phyloP scores from a whole-genome alignment of 2,329 filamentous ascomycete genomes.

The Hymenotorrendiella dingleyae region DNA sequence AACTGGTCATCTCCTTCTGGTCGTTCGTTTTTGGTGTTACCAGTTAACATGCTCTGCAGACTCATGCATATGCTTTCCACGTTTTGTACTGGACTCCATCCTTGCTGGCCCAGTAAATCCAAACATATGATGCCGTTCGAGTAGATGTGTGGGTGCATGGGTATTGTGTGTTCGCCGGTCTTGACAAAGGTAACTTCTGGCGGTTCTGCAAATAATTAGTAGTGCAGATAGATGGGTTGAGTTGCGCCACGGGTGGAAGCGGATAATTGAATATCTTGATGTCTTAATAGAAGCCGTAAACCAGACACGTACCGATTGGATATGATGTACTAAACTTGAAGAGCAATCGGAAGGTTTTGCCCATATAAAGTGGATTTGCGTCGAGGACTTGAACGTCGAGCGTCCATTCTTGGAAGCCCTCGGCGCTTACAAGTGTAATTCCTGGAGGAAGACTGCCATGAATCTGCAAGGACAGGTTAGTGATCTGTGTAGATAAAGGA shows the following conservation, averaged over 20 bases:
- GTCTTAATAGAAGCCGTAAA: not conserved
- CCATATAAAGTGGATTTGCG: slow-evolving; percentile 78
- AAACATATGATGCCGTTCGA: slow-evolving; percentile 97
- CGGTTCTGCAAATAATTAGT: slow-evolving; percentile 54
- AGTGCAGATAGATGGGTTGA: not conserved
- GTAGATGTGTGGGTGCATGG: slow-evolving; percentile 96
- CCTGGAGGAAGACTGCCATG: slow-evolving; percentile 45
- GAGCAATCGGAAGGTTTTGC: slow-evolving; percentile 75
- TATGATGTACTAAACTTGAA: slow-evolving; percentile 82
- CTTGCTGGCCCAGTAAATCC: slow-evolving; percentile 78
- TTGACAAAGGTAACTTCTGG: slow-evolving; percentile 88
- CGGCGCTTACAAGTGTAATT: slow-evolving; percentile 74
- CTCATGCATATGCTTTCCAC: slow-evolving; percentile 97
- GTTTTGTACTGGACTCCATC: slow-evolving; percentile 95
- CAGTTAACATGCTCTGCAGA: slow-evolving; percentile 95
- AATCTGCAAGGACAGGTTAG: slow-evolving; percentile 21
- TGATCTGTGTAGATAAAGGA: not conserved
- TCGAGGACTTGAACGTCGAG: slow-evolving; percentile 91
- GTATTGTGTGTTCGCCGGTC: slow-evolving; percentile 61
- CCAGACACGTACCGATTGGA: slow-evolving; percentile 68
- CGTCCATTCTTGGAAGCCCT: slow-evolving; percentile 83
- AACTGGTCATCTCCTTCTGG: slow-evolving; percentile 89
- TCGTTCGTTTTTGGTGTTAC: slow-evolving; percentile 85
- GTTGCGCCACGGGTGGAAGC: not conserved
- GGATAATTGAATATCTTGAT: not conserved